phyloP scores from a whole-genome alignment of 192 early-diverging fungal genomes.

The Rhizophagus sp. region DNA sequence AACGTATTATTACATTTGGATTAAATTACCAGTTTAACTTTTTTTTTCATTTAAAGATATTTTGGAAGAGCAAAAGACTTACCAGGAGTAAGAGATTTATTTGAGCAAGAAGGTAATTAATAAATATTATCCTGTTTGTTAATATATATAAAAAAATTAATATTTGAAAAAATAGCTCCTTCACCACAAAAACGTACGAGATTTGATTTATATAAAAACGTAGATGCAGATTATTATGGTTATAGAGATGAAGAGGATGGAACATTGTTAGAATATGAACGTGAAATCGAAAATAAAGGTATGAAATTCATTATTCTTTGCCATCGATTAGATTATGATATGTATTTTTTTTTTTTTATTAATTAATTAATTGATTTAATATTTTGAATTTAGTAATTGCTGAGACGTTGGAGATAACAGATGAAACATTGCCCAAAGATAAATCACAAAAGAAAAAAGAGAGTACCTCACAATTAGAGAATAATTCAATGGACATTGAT shows the following conservation, averaged over 20 bases:
- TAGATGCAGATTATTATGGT: constrained; percentile 95
- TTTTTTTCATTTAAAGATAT: constrained; percentile 54
- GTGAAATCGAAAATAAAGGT: constrained; percentile 55
- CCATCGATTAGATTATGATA: neutral
- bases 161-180: constrained; percentile 31
- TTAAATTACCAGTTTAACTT: neutral
- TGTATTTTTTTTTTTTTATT: too few species aligned
- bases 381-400: constrained; percentile 31
- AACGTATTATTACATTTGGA: neutral
- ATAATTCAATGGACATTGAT: constrained; percentile 37
- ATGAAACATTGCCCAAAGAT: constrained; percentile 34
- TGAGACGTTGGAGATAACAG: constrained; percentile 27
- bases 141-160: neutral
- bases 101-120: constrained; percentile 71
- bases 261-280: constrained; percentile 75
- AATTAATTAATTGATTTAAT: neutral
- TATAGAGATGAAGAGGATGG: constrained; percentile 93
- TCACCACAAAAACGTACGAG: constrained; percentile 57
- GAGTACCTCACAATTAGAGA: neutral
- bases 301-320: constrained; percentile 18
- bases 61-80: constrained; percentile 96
- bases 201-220: constrained; percentile 70
- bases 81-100: constrained; percentile 90
- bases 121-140: neutral
- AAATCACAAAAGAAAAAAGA: constrained; percentile 36